phyloP scores from a whole-genome alignment of 2,329 filamentous ascomycete species.

The Pseudogymnoascus sp. region DNA sequence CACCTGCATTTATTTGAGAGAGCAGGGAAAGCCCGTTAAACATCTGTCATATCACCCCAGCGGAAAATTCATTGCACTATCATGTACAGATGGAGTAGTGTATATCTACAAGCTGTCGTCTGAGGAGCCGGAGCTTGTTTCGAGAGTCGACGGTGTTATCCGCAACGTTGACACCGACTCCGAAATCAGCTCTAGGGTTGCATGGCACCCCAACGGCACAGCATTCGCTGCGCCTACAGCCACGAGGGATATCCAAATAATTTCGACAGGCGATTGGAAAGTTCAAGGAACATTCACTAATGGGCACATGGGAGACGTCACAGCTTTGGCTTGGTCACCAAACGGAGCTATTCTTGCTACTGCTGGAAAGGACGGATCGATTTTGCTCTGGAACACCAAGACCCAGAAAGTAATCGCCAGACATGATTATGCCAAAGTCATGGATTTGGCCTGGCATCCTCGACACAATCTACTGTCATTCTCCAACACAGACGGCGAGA shows the following conservation, averaged over 20 bases:
- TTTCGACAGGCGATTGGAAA: slow-evolving; percentile 86
- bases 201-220: slow-evolving; percentile 91
- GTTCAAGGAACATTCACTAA: slow-evolving; percentile 71
- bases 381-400: slow-evolving; percentile 82
- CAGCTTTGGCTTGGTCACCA: slow-evolving; percentile 83
- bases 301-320: slow-evolving; percentile 78
- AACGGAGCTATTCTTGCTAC: slow-evolving; percentile 82
- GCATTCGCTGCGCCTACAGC: slow-evolving; percentile 82
- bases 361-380: slow-evolving; percentile 58
- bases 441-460: slow-evolving; percentile 86
- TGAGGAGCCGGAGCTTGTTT: slow-evolving; percentile 72
- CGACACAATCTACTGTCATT: slow-evolving; percentile 83
- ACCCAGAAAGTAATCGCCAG: slow-evolving; percentile 74
- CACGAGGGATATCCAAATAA: slow-evolving; percentile 73
- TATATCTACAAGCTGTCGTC: slow-evolving; percentile 81
- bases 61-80: slow-evolving; percentile 67
- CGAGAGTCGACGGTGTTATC: slow-evolving; percentile 80
- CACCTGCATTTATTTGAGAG: slow-evolving; percentile 67
- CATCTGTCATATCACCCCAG: slow-evolving; percentile 82
- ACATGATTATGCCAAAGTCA: slow-evolving; percentile 73
- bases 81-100: slow-evolving; percentile 79
- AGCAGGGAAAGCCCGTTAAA: slow-evolving; percentile 82
- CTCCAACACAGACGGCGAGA: slow-evolving; percentile 83
- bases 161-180: slow-evolving; percentile 68
- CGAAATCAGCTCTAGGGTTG: slow-evolving; percentile 64